Evolutionary conservation across 331 rosid genomes (phyloP).

Genomic region (Malus hybrid): DNA sequence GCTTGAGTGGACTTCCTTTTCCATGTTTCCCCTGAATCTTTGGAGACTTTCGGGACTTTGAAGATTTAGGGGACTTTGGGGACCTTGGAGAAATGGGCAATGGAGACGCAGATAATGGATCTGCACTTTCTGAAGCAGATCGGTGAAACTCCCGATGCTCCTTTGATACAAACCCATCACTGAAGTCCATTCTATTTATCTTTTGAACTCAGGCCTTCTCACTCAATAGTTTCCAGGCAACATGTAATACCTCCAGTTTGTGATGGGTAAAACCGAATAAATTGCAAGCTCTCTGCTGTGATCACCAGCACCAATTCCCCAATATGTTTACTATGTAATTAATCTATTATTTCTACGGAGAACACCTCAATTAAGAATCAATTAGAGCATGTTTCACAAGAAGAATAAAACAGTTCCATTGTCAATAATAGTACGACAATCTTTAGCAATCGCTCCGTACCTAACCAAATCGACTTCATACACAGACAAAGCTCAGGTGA

Average conservation of each 20-base stretch:
- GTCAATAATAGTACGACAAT: neutral
- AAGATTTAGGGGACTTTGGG: slow-evolving; percentile 25
- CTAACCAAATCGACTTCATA: neutral
- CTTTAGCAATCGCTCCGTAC: neutral
- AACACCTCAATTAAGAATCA: neutral
- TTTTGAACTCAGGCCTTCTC: slow-evolving; percentile 11
- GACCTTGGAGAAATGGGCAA: slow-evolving; percentile 31
- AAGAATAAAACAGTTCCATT: neutral
- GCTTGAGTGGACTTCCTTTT: slow-evolving; percentile 28
- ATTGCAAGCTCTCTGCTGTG: neutral
- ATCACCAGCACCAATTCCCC: slow-evolving; percentile 2
- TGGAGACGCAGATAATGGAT: slow-evolving; percentile 36
- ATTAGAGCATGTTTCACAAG: slow-evolving; percentile 4
- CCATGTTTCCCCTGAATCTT: slow-evolving; percentile 25
- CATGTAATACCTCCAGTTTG: neutral
- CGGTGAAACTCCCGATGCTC: slow-evolving; percentile 39
- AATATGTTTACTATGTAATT: slow-evolving; percentile 2
- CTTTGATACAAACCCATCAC: slow-evolving; percentile 34
- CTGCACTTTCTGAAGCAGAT: slow-evolving; percentile 37
- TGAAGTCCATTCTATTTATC: slow-evolving; percentile 34
- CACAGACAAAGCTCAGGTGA: neutral
- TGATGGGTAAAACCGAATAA: slow-evolving; percentile 1
- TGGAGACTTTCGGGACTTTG: slow-evolving; percentile 35
- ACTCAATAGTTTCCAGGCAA: slow-evolving; percentile 8
- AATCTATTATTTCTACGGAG: neutral